Evolutionary conservation across 1,284 basidiomycete genomes (phyloP).

Genomic region (Pisolithus thermaeus): DNA sequence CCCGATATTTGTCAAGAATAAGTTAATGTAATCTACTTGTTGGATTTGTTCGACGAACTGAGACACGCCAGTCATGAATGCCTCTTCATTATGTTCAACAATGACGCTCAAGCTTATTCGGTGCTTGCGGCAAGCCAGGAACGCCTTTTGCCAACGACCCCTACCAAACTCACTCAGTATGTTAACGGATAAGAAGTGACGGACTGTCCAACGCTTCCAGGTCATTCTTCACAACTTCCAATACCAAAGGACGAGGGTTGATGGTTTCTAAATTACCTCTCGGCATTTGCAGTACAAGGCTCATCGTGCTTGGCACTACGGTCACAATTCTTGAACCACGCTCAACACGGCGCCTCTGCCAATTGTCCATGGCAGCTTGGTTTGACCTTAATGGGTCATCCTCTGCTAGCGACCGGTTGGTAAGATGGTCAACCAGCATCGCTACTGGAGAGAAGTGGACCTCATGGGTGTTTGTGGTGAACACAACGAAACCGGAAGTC

Average conservation of each 20-base stretch:
- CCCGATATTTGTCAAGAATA: slow-evolving; percentile 87
- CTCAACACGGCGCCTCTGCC: slow-evolving; percentile 78
- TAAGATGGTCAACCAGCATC: slow-evolving; percentile 22
- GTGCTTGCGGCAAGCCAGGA: slow-evolving; percentile 88
- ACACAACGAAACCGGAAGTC: slow-evolving; percentile 82
- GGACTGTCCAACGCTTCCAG: slow-evolving; percentile 54
- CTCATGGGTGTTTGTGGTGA: slow-evolving; percentile 82
- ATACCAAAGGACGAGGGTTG: slow-evolving; percentile 87
- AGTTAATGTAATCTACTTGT: slow-evolving; percentile 89
- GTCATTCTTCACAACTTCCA: slow-evolving; percentile 74
- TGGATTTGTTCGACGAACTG: slow-evolving; percentile 81
- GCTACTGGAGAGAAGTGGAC: slow-evolving; percentile 63
- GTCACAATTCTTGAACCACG: slow-evolving; percentile 83
- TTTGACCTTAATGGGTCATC: slow-evolving; percentile 23
- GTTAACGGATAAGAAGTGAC: not conserved
- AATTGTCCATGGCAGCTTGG: slow-evolving; percentile 34
- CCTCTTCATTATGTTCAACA: slow-evolving; percentile 68
- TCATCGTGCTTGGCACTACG: slow-evolving; percentile 83
- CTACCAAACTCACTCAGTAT: slow-evolving; percentile 30
- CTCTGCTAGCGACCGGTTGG: slow-evolving; percentile 20
- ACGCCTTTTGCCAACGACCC: slow-evolving; percentile 76
- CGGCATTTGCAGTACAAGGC: slow-evolving; percentile 94
- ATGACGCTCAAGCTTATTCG: slow-evolving; percentile 88
- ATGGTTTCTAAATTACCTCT: slow-evolving; percentile 96
- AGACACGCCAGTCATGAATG: slow-evolving; percentile 62